Base-by-base conservation (phyloP, 495 filamentous ascomycete genomes). In the Cenococcum geophilum region DNA sequence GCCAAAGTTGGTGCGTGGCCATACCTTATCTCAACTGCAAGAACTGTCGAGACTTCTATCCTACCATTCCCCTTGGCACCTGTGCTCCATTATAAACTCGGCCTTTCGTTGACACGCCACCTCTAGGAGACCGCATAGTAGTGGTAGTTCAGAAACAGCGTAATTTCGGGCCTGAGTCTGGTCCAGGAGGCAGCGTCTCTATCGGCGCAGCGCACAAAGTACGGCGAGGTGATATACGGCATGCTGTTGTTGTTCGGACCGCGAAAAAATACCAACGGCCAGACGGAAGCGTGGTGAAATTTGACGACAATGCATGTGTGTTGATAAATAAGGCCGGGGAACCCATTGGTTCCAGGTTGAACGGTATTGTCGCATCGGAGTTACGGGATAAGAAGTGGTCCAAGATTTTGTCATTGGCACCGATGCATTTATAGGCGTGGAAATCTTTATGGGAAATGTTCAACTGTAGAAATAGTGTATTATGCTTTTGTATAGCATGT, bases 301-400 rank as follows among this genome's bases (percentile, higher is more conserved):
- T 97, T 75, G 93, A 93, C 77, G 93, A 99, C 71, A 99, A 97
- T 77, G 93, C 93, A 18, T 99, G 93, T 72, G 95, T 97, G 27
- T 75, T 99, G 71, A 88, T 99, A 73, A 97, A 95, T 75, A 99
- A 99, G 81, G 81, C 89, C 5, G 95, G 95, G 4, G 93, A 99
- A 72, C 95, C 93, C 8, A 85, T 99, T 66, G 93, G 93, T 55
- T 91, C 89, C 4, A 85, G 93, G 72, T 82, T 99, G 77, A 97
- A 88, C 75, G 86, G 90, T 60, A 82, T 95, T 48, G 90, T 96
- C 34, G 92, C 91, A 18, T 79, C 84, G 48, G 93, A 99, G 75
- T 73, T 99, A 70, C 82, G 89, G 65, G 83, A 86, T 62, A 91
- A 87, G 76, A 85, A 92, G 73, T 97, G 95, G 92, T 93, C 90